These are phyloP conservation scores for Psilocybe cubensis DNA, from an alignment of 768 basidiomycete species.

Conservation along the genomic window DNA sequence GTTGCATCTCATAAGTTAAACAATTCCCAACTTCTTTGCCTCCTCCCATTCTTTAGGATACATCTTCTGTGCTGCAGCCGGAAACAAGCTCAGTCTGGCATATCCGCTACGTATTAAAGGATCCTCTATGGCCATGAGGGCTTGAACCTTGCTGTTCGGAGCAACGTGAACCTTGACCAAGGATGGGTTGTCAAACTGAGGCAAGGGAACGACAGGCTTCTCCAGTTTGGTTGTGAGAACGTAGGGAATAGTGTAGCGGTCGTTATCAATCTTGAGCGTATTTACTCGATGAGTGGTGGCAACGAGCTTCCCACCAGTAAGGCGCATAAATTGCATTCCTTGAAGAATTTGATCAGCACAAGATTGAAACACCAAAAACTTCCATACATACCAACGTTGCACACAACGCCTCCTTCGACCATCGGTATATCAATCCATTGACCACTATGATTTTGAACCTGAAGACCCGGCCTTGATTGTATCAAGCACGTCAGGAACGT, in stretches of 20 bases:
- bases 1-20: no score
- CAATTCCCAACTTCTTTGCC: background rate
- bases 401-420: background rate
- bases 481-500: background rate
- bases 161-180: background rate
- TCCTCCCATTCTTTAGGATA: constrained; percentile 1
- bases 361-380: background rate
- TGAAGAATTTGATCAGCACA: background rate
- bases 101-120: background rate
- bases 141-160: background rate
- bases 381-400: background rate
- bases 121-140: background rate
- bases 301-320: background rate
- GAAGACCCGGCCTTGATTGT: background rate
- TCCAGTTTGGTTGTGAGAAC: background rate
- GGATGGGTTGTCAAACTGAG: background rate
- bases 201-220: background rate
- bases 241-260: background rate
- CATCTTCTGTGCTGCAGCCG: background rate
- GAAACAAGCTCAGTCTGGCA: constrained; percentile 1
- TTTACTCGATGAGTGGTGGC: background rate
- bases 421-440: background rate
- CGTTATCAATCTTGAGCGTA: background rate
- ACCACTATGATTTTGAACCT: constrained; percentile 1
- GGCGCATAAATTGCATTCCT: constrained; percentile 2